Percentiles rank a stretch among this genome's conserved stretches.
phyloP scores from a whole-genome alignment of 1,139 yeast species.

The Pneumocystis jirovecii region DNA sequence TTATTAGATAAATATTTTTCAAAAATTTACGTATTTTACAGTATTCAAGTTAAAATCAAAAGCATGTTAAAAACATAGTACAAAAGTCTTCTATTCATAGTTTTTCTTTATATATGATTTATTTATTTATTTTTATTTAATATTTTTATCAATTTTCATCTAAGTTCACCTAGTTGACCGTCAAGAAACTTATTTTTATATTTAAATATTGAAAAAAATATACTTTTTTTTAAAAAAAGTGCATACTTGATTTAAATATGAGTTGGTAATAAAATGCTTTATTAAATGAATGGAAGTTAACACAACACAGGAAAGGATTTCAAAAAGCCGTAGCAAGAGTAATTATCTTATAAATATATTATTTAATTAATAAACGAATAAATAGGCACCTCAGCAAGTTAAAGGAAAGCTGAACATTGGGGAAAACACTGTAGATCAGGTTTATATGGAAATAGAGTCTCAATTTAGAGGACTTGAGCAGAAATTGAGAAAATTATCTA shows the following conservation, averaged over 20 bases:
- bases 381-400: conserved; percentile 42
- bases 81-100: background rate
- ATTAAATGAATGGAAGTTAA: background rate
- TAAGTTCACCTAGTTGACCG: background rate
- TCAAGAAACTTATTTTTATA: background rate
- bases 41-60: background rate
- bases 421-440: conserved; percentile 68
- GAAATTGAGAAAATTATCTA: conserved; percentile 79
- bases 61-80: too few species aligned
- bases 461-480: conserved; percentile 81
- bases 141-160: too few species aligned
- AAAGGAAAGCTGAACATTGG: conserved; percentile 74
- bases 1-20: background rate
- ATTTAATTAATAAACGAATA: conserved; percentile 5
- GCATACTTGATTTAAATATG: background rate
- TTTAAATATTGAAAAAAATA: background rate
- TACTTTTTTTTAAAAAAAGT: background rate
- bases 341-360: background rate
- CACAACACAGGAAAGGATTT: conserved; percentile 5
- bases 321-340: conserved; percentile 10
- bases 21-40: background rate
- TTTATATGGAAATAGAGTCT: conserved; percentile 87
- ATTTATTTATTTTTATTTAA: too few species aligned
- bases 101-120: too few species aligned
- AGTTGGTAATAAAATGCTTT: background rate